Base-by-base conservation (phyloP, 164 flowering plant genomes). In the Piper longum region DNA sequence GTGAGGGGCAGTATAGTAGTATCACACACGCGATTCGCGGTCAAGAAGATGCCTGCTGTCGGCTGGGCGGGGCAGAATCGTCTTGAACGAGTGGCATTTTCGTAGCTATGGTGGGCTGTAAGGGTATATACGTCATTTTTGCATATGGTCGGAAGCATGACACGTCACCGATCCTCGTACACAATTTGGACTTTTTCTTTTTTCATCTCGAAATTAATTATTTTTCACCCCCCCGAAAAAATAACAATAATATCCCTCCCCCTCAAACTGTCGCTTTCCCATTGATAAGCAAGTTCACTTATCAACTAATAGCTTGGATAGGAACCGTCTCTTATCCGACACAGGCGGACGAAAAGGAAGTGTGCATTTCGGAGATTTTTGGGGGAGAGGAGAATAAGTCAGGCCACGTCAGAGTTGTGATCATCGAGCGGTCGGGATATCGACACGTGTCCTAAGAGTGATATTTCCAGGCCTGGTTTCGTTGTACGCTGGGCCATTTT, bases 101-200 rank as follows among this genome's bases (percentile, higher is more conserved):
- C 36, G 36, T 26, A 26, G 36, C 36, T 26, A 59, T 3, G 40
- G 45, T 0, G 45, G 2, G 17, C 17, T 43, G 16, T n/a, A 14
- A 17, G 26, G 55, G 14, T 16, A 62, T 8, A 19, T 18, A 5
- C 4, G 56, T 43, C 18, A 26, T 54, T 54, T n/a, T 6, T 1
- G 44, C 1, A 7, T 3, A 40, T 1, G 8, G 7, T n/a, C 4
- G 16, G 55, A 58, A 58, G 13, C 7, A 1, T 36, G 64, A 56
- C 70, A 67, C 70, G 70, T 67, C 60, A 62, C 42, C 61, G 55
- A 61, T 62, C 56, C 56, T 67, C 70, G 70, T 61, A 67, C 64
- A 41, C 54, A 19, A 2, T 40, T 55, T 16, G 52, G 7, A 19
- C 43, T 43, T 16, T 62, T 43, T 44, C 16, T 52, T 42, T 52